phyloP scores from a whole-genome alignment of 2,329 filamentous ascomycete genomes.

The Ascochyta viciae-villosae region DNA sequence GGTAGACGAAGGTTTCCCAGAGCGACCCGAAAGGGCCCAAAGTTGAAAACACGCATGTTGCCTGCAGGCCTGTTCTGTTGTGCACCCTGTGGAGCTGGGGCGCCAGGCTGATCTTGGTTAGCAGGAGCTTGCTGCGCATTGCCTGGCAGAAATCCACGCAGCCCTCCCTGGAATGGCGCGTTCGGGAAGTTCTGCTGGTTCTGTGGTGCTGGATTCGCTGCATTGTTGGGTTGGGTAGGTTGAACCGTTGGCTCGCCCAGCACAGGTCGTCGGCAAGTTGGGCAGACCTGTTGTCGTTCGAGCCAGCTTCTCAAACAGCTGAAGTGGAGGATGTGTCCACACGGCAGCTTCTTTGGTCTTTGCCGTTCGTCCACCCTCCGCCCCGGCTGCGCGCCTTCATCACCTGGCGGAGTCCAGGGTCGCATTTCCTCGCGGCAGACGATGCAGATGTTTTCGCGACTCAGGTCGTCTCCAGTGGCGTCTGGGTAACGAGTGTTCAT shows the following conservation, averaged over 20 bases:
- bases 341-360: slow-evolving; percentile 93
- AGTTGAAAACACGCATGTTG: slow-evolving; percentile 48
- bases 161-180: slow-evolving; percentile 22
- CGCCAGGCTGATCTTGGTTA: slow-evolving; percentile 34
- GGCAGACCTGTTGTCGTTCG: slow-evolving; percentile 95
- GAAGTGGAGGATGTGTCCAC: slow-evolving; percentile 93
- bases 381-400: slow-evolving; percentile 47
- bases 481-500: slow-evolving; percentile 93
- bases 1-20: slow-evolving; percentile 45
- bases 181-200: slow-evolving; percentile 28
- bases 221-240: slow-evolving; percentile 38
- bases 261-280: slow-evolving; percentile 88
- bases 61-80: slow-evolving; percentile 34
- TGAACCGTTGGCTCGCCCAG: slow-evolving; percentile 52
- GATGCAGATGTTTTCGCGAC: slow-evolving; percentile 90
- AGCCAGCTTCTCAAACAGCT: slow-evolving; percentile 96
- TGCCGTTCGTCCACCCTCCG: slow-evolving; percentile 75
- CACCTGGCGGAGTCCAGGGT: slow-evolving; percentile 68
- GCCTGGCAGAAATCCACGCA: slow-evolving; percentile 29
- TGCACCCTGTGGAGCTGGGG: slow-evolving; percentile 24
- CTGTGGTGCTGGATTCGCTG: slow-evolving; percentile 32
- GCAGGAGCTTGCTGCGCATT: slow-evolving; percentile 27
- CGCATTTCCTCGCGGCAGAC: slow-evolving; percentile 97
- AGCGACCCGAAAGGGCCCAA: slow-evolving; percentile 46
- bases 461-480: slow-evolving; percentile 84